Percentiles rank a stretch among this genome's conserved stretches.
These are phyloP conservation scores for Astrothelium subdiscretum DNA, from an alignment of 495 filamentous ascomycete genomes.

Conservation along the genomic window DNA sequence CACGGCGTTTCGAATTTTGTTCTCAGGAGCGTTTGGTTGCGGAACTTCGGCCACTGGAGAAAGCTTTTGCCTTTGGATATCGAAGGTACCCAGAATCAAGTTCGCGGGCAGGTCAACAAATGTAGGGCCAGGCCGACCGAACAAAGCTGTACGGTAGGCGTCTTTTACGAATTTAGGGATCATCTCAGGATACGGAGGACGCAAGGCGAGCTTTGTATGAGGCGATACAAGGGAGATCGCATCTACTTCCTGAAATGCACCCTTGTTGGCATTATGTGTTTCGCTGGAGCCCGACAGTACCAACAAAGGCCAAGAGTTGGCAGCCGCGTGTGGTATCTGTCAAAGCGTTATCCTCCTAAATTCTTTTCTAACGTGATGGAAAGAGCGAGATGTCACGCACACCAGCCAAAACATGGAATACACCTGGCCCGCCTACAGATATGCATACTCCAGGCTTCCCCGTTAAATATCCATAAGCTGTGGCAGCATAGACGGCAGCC, in stretches of 20 bases:
- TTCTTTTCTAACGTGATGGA: background rate
- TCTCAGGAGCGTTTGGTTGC: slow-evolving; percentile 31
- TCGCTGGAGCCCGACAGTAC: slow-evolving; percentile 49
- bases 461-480: slow-evolving; percentile 54
- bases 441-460: slow-evolving; percentile 51
- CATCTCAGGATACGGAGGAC: slow-evolving; percentile 37
- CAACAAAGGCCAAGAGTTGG: slow-evolving; percentile 48
- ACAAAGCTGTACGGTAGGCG: slow-evolving; percentile 46
- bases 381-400: slow-evolving; percentile 24
- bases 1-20: slow-evolving; percentile 34
- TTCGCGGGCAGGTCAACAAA: slow-evolving; percentile 55
- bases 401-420: slow-evolving; percentile 51
- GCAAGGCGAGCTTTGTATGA: slow-evolving; percentile 46
- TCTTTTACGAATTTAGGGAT: slow-evolving; percentile 41
- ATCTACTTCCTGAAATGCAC: slow-evolving; percentile 53
- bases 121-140: slow-evolving; percentile 45
- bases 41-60: slow-evolving; percentile 18
- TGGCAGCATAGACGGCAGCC: slow-evolving; percentile 51
- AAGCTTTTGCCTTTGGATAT: slow-evolving; percentile 11
- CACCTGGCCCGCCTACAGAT: slow-evolving; percentile 54
- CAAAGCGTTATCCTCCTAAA: background rate
- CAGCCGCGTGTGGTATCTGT: slow-evolving; percentile 18
- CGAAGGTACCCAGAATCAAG: slow-evolving; percentile 38
- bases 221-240: slow-evolving; percentile 45
- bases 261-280: slow-evolving; percentile 41